Conservation (phyloP, 371 early-diverging fungal genomes). For the Rhizopus arrhizus region DNA sequence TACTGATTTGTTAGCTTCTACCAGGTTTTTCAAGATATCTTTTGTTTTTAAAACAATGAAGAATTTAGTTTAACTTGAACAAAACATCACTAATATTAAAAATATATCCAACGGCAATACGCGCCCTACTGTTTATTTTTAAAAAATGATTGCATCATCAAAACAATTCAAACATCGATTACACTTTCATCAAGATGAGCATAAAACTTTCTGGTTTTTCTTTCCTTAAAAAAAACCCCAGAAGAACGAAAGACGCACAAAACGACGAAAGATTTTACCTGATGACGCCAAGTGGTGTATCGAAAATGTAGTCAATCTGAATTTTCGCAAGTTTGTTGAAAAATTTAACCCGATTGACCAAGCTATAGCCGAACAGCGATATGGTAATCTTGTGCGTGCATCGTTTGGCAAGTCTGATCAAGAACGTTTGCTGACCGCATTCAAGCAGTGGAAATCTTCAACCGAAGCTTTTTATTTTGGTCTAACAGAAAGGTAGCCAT, state of each 20-base stretch:
- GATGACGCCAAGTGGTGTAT: slow-evolving; percentile 1
- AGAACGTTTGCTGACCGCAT: slow-evolving; percentile 8
- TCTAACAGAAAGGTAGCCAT: slow-evolving; percentile 6
- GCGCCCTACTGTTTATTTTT: slow-evolving; percentile 1
- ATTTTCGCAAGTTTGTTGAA: slow-evolving; percentile 4
- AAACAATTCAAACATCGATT: too few relatives aligned
- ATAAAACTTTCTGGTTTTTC: neutral
- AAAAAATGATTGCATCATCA: too few relatives aligned
- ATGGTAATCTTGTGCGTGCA: slow-evolving; percentile 7
- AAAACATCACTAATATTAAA: too few relatives aligned
- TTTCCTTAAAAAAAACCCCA: neutral
- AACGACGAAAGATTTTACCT: slow-evolving; percentile 4
- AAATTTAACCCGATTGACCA: slow-evolving; percentile 10
- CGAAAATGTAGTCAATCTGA: slow-evolving; percentile 5
- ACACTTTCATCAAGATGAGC: neutral
- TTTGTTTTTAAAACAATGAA: too few relatives aligned
- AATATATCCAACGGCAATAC: too few relatives aligned
- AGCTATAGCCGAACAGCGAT: slow-evolving; percentile 11
- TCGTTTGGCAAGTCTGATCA: slow-evolving; percentile 9
- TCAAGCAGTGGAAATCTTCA: slow-evolving; percentile 1
- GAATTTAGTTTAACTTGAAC: too few relatives aligned
- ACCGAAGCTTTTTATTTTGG: slow-evolving; percentile 3
- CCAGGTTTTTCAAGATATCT: too few relatives aligned
- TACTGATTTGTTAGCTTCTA: too few relatives aligned
- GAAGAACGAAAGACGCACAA: slow-evolving; percentile 1